Evolutionary conservation across 192 early-diverging fungal genomes (phyloP).

Genomic region (Coemansia sp.): DNA sequence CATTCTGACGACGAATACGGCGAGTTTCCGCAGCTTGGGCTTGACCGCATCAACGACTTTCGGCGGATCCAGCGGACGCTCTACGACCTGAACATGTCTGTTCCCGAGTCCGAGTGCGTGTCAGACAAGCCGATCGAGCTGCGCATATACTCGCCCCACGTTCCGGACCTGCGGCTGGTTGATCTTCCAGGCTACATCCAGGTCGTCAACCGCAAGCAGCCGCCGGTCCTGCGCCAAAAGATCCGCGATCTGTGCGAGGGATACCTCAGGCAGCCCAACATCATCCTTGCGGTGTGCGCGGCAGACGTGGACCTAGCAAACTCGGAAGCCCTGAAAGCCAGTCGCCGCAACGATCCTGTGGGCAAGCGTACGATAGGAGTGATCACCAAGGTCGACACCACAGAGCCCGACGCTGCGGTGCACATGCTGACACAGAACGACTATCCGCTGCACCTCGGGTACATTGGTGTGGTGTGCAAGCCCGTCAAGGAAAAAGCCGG

Average conservation of each 20-base stretch:
- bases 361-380: conserved; percentile 83
- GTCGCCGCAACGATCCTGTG: conserved; percentile 77
- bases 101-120: conserved; percentile 89
- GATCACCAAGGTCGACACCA: conserved; percentile 87
- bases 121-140: conserved; percentile 83
- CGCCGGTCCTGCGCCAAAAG: conserved; percentile 71
- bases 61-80: conserved; percentile 89
- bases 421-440: conserved; percentile 86
- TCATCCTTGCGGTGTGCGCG: conserved; percentile 82
- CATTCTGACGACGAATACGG: conserved; percentile 76
- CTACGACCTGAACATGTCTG: conserved; percentile 93
- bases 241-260: conserved; percentile 84
- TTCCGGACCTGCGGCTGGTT: conserved; percentile 82
- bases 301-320: conserved; percentile 89
- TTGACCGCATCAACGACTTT: conserved; percentile 91
- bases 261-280: conserved; percentile 79
- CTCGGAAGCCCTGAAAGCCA: conserved; percentile 78
- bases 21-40: conserved; percentile 81
- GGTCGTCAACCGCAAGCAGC: conserved; percentile 81
- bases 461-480: conserved; percentile 95
- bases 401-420: conserved; percentile 77
- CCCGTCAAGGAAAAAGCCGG: conserved; percentile 48
- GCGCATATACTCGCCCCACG: conserved; percentile 80
- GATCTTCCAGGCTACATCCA: conserved; percentile 89
- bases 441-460: conserved; percentile 93